Percentiles rank a stretch among this genome's conserved stretches.
phyloP scores from a whole-genome alignment of 805 yeast species.

The Ogataea degrootiae region DNA sequence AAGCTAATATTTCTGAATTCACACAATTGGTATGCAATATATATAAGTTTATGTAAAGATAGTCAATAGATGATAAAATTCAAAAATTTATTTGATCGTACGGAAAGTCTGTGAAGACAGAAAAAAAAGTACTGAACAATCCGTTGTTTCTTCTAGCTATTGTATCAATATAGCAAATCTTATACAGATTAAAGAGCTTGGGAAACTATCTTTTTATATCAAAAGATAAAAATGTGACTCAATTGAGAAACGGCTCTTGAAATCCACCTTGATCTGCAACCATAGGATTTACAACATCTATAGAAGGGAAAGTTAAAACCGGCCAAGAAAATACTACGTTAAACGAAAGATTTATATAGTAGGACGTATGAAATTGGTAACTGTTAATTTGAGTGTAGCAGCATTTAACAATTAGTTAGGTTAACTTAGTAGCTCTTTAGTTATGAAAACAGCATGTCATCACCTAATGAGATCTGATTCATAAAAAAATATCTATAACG shows the following conservation, averaged over 20 bases:
- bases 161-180: constrained; percentile 17
- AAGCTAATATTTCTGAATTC: background rate
- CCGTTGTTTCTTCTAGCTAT: constrained; percentile 14
- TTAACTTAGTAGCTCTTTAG: background rate
- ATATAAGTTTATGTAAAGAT: background rate
- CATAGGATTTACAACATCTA: background rate
- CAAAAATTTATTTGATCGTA: constrained; percentile 1
- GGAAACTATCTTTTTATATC: constrained; percentile 4
- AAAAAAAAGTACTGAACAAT: background rate
- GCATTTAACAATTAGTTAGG: no score
- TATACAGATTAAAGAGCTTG: constrained; percentile 20
- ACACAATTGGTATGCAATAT: background rate
- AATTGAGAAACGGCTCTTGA: constrained; percentile 6
- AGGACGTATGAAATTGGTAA: no score
- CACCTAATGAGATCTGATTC: background rate
- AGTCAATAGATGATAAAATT: no score
- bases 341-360: no score
- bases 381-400: no score
- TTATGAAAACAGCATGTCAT: background rate
- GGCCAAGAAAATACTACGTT: no score
- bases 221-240: background rate
- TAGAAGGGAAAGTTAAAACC: background rate
- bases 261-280: constrained; percentile 22
- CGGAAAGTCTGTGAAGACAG: background rate
- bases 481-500: background rate